Evolutionary conservation across 2,329 filamentous ascomycete species (phyloP).

Genomic region (Talaromyces piceae): DNA sequence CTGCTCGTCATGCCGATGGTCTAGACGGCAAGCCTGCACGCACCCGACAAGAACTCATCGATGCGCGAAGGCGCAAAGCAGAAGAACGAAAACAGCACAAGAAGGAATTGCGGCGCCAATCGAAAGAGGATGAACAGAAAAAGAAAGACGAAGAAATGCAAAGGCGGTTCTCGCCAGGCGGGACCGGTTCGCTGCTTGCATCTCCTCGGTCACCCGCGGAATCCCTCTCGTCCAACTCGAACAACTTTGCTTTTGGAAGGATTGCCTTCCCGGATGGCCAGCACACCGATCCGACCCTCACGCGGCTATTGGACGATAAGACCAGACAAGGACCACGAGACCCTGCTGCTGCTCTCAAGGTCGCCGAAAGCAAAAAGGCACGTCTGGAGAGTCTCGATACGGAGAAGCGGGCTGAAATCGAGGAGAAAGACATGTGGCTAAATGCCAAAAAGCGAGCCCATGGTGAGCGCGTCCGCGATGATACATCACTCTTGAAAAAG

Average conservation of each 20-base stretch:
- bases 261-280: constrained; percentile 87
- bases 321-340: constrained; percentile 81
- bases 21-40: constrained; percentile 72
- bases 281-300: constrained; percentile 64
- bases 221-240: constrained; percentile 36
- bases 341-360: constrained; percentile 74
- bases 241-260: constrained; percentile 73
- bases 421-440: constrained; percentile 91
- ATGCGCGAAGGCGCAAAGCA: constrained; percentile 79
- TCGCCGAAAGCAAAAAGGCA: constrained; percentile 77
- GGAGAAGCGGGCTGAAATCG: constrained; percentile 74
- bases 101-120: constrained; percentile 70
- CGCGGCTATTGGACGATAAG: constrained; percentile 54
- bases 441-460: constrained; percentile 82
- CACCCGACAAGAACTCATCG: constrained; percentile 85
- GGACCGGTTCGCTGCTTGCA: constrained; percentile 51
- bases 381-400: constrained; percentile 68
- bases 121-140: constrained; percentile 70
- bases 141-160: constrained; percentile 51
- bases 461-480: constrained; percentile 82
- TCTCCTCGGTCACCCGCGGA: constrained; percentile 46
- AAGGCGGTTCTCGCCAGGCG: constrained; percentile 48
- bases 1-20: constrained; percentile 79
- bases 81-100: constrained; percentile 80
- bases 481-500: constrained; percentile 83